A percentile compares a stretch with the other conserved stretches of the same genome.
These are phyloP conservation scores for Citrus maxima DNA, from an alignment of 345 rosid genomes.

Conservation along the genomic window DNA sequence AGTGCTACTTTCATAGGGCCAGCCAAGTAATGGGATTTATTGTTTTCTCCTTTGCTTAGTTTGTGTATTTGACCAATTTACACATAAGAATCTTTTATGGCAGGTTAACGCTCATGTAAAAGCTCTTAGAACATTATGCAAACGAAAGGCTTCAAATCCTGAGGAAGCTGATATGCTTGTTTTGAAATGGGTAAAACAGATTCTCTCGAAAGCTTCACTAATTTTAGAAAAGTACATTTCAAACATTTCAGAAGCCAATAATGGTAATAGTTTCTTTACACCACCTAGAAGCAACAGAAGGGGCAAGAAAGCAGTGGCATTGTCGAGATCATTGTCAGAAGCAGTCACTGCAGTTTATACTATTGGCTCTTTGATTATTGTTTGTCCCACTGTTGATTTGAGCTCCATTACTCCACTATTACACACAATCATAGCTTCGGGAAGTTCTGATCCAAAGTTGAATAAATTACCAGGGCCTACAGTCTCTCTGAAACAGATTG, in stretches of 20 bases:
- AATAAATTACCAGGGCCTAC: constrained; percentile 52
- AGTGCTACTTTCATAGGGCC: background rate
- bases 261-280: constrained; percentile 44
- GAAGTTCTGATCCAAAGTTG: constrained; percentile 56
- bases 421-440: constrained; percentile 76
- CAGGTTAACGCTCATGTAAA: constrained; percentile 95
- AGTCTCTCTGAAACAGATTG: constrained; percentile 56
- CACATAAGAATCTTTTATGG: constrained; percentile 22
- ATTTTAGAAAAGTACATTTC: constrained; percentile 64
- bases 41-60: background rate
- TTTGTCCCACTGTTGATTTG: constrained; percentile 71
- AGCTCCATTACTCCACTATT: constrained; percentile 59
- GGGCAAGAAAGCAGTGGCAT: constrained; percentile 42
- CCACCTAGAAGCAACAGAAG: constrained; percentile 58
- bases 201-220: constrained; percentile 57
- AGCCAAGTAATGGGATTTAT: background rate
- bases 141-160: constrained; percentile 54
- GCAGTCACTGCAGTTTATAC: constrained; percentile 68
- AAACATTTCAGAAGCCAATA: constrained; percentile 33
- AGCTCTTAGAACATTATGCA: constrained; percentile 83
- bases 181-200: constrained; percentile 61
- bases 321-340: constrained; percentile 37
- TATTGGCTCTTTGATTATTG: constrained; percentile 69
- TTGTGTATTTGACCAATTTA: constrained; percentile 3
- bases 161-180: constrained; percentile 70